Evolutionary conservation across 441 rosid genomes (phyloP), one percentile per base, ranked within the genome.

Genomic region (Gossypium trilobum): DNA sequence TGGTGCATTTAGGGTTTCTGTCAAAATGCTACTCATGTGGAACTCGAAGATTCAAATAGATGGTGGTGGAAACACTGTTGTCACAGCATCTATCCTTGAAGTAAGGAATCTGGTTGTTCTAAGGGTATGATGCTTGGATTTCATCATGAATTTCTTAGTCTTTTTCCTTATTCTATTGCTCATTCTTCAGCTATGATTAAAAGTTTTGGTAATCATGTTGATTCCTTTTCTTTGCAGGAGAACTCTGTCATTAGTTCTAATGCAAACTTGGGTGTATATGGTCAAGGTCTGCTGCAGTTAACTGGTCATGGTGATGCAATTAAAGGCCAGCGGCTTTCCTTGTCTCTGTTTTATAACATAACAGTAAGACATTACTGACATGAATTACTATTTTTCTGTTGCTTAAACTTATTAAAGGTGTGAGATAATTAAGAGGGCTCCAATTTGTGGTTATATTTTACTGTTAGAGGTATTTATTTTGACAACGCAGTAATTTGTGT

Each of bases 1-100:
- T 82, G 99, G 99, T 64, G 99, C 99, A 78, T 89, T 95, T 75
- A 85, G 99, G 82, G 93, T 95, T 84, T 84, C 89, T 62, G 84
- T 91, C 51, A 95, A 95, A 85, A 93, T 95, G 89, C 80, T 95
- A 79, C 96, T 95, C 64, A 91, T 95, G 98, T 89, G 91, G 95
- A 95, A 95, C 87, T 93, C 99, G 70, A 84, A 83, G 75, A 90
- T 95, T 81, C 88, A 84, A 86, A 86, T 93, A 73, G 98, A 93
- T 86, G 98, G 98, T 62, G 91, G 93, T 51, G 97, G 98, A 82
- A 93, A 93, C 80, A 89, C 98, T 54, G 80, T 87, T 44, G 97
- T 95, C 56, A 88, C 95, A 57, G 87, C 97, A 64, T 95, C 99
- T 71, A 71, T 93, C 76, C 92, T 95, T 79, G 99, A 95, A 90